A percentile compares a stretch with the other conserved stretches of the same genome.
These are phyloP conservation scores for Zasmidium citrigriseum DNA, from an alignment of 2,329 filamentous ascomycete genomes.

Conservation along the genomic window DNA sequence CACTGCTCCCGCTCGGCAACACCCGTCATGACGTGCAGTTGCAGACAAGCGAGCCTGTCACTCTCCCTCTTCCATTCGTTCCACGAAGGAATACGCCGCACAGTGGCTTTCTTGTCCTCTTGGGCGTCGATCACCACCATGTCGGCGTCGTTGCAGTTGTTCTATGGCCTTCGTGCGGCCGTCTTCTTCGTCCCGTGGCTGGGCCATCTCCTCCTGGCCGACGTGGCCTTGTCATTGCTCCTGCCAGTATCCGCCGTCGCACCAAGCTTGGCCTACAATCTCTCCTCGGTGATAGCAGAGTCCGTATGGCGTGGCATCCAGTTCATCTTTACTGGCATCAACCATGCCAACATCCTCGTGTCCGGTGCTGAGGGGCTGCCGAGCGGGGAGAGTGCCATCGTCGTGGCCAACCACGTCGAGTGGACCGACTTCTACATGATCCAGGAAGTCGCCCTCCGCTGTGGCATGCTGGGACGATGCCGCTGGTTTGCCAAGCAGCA, in stretches of 20 bases:
- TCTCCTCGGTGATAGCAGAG: conserved; percentile 57
- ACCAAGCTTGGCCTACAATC: conserved; percentile 54
- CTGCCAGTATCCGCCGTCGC: conserved; percentile 34
- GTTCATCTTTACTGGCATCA: conserved; percentile 56
- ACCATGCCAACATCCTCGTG: conserved; percentile 55
- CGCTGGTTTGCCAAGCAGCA: conserved; percentile 65
- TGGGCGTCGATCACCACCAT: too few relatives aligned
- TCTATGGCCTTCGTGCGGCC: too few relatives aligned
- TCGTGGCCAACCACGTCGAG: conserved; percentile 61
- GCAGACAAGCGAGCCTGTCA: too few relatives aligned
- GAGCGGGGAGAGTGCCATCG: conserved; percentile 59
- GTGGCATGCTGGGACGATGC: conserved; percentile 62
- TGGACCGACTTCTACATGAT: conserved; percentile 68
- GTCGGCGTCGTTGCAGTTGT: too few relatives aligned
- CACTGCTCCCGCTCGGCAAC: too few relatives aligned
- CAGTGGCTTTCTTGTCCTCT: too few relatives aligned
- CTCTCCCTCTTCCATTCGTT: too few relatives aligned
- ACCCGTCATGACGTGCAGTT: too few relatives aligned
- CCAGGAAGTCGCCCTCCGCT: conserved; percentile 56
- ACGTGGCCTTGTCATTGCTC: conserved; percentile 45
- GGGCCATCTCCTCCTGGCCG: conserved; percentile 53
- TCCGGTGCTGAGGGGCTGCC: conserved; percentile 55
- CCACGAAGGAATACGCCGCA: too few relatives aligned
- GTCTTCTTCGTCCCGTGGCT: conserved; percentile 51
- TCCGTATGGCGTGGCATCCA: conserved; percentile 61